Base-by-base conservation (phyloP, 148 eudicot species). In the Beta vulgaris region DNA sequence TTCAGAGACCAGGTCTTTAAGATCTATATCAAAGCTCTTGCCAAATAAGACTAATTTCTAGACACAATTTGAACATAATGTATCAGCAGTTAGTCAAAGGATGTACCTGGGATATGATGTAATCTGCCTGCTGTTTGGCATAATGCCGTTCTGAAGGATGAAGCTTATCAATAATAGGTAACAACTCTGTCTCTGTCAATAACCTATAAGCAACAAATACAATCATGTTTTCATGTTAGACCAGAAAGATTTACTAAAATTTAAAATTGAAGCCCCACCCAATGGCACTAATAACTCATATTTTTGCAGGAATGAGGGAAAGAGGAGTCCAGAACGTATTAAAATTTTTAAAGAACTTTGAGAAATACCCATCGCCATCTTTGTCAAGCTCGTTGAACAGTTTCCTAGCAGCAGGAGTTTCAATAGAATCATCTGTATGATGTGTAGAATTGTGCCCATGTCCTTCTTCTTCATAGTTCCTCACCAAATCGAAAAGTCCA, bases 51-150 rank as follows among this genome's bases (percentile, higher is more conserved):
- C n/a, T 34, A 39, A 36, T 31, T 69, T 23, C 28, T 21, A 35
- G 34, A 40, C 19, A 54, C 16, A 76, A 31, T 51, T 34, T 14
- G 11, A 54, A 11, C 62, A 32, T 59, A 40, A 10, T 34, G 7
- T 60, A 31, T 54, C 51, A 42, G 58, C 21, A 31, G 36, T 23
- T 14, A 61, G n/a, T 62, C 43, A 49, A 32, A 48, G 19, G 39
- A 42, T n/a, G 61, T 86, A 95, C 99, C 99, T 95, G 96, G 63
- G 92, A 85, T 77, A 95, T 81, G 70, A 95, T 91, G 80, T 90
- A 92, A 75, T 95, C 96, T 48, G 97, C 90, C 81, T 95, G 99
- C 73, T 95, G 97, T 84, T 95, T 90, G 49, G 99, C 97, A 81
- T 95, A 90, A 76, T 92, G 87, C 46, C 61, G 91, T 75, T 95